Evolutionary conservation across 257 asterid species (phyloP).

Genomic region (Asclepias syriaca): DNA sequence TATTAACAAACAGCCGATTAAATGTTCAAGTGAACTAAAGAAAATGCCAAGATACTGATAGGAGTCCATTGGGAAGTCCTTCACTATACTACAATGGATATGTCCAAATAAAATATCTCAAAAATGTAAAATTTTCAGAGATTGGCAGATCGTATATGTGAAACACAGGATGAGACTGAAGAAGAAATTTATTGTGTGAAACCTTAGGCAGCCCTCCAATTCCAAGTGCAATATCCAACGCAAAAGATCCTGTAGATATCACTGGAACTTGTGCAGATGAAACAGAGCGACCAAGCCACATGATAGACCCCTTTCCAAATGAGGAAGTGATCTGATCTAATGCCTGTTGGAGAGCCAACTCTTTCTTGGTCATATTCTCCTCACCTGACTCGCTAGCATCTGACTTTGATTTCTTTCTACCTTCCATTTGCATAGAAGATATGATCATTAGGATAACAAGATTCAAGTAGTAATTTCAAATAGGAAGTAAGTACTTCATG

Average conservation of each 20-base stretch:
- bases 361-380: constrained; percentile 86
- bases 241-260: constrained; percentile 86
- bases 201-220: constrained; percentile 97
- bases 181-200: not conserved
- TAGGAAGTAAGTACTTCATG: not conserved
- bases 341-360: constrained; percentile 80
- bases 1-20: not conserved
- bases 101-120: not conserved
- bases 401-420: constrained; percentile 64
- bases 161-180: not conserved
- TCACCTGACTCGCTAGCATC: constrained; percentile 78
- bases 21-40: not conserved
- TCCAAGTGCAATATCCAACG: constrained; percentile 81
- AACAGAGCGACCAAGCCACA: constrained; percentile 91
- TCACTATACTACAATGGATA: not conserved
- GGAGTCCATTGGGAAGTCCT: not conserved
- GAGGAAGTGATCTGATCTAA: constrained; percentile 75
- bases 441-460: constrained; percentile 3
- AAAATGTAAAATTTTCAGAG: too few relatives aligned
- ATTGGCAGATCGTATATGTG: not conserved
- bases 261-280: constrained; percentile 59
- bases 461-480: not conserved
- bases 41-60: not conserved
- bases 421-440: constrained; percentile 22
- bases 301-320: constrained; percentile 89